Base-by-base conservation (phyloP, 2,329 filamentous ascomycete genomes). In the Neopestalotiopsis sp. region DNA sequence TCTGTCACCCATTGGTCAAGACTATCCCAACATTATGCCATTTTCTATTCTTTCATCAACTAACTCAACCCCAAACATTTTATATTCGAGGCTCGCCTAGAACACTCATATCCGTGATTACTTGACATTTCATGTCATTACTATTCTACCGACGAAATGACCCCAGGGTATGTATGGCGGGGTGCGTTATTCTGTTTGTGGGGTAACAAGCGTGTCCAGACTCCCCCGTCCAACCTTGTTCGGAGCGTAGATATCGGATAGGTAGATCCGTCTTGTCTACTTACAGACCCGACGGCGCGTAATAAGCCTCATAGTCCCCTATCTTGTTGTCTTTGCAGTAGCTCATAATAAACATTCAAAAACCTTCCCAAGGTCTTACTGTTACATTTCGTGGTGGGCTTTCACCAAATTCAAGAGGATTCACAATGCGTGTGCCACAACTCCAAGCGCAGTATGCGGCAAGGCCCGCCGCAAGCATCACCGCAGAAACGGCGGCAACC, bases 361-460 rank as follows among this genome's bases (percentile, higher is more conserved):
- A 28, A 3, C 24, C 24, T 28, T 28, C 24, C 3, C 3, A 28
- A 28, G 24, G 24, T 28, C 24, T 28, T 28, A 4, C 3, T 28
- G 24, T 49, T 49, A 7, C 42, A 49, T 49, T 5, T 13, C n/a
- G 13, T 5, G 13, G 20, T 10, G 20, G 45, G 9, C 1, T 9
- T n/a, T 53, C 20, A 10, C 17, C 45, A 53, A 20, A 28, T 28
- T 9, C 20, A n/a, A 20, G 45, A 53, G 24, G 30, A 20, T 14
- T 13, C 32, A 65, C 20, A 17, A 65, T 61, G 65, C 65, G 65
- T n/a, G 57, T 62, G 13, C 32, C 38, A 7, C 28, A 62, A 13
- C 32, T n/a, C 32, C 17, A 10, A 34, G 14, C 32, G n/a, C 30
- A 30, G 2, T 34, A 30, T 10, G 57, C 24, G 24, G 20, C 57